Base-by-base conservation (phyloP, 257 asterid genomes). In the Penstemon barbatus region DNA sequence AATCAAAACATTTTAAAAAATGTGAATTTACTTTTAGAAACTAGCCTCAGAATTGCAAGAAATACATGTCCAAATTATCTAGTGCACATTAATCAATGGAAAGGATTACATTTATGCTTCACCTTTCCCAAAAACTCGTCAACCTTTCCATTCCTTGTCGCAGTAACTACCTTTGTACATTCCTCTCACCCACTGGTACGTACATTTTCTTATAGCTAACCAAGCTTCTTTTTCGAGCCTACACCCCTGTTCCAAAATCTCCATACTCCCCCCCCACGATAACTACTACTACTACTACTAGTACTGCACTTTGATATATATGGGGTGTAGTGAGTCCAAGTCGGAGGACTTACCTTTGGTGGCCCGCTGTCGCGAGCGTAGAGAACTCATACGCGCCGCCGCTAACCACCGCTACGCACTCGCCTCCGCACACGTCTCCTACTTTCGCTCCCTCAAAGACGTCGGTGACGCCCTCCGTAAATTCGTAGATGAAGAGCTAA, bases 281-380 rank as follows among this genome's bases (percentile, higher is more conserved):
- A 15, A 15, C 18, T 15, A 15, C 48, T 25, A 66, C 54, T 56
- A 54, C 56, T 63, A 42, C 45, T 56, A 9, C 49, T 6, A 57
- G 68, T 11, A 63, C 62, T 52, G 39, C 60, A 54, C 78, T 66
- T 62, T 63, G 52, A 57, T 15, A 11, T 3, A 0, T 2, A 93
- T 93, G 97, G 99, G 99, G 6, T 93, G 99, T 70, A 83, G 80
- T 49, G 95, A 71, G 71, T 94, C 99, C 18, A 91, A 91, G 77
- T 84, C 82, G 55, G 96, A 88, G 33, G 84, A 84, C 74, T 73
- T 87, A 73, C 95, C 90, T 55, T 63, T 90, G 71, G 96, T 94
- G 48, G 79, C 86, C 45, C 92, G 97, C 42, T 94, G 99, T 77
- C 88, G 91, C 7, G 89, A 89, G 86, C 68, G 99, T 68, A 77